A percentile compares a stretch with the other conserved stretches of the same genome.
Evolutionary conservation across 495 filamentous ascomycete species (phyloP).

Genomic region (Patellaria atrata): DNA sequence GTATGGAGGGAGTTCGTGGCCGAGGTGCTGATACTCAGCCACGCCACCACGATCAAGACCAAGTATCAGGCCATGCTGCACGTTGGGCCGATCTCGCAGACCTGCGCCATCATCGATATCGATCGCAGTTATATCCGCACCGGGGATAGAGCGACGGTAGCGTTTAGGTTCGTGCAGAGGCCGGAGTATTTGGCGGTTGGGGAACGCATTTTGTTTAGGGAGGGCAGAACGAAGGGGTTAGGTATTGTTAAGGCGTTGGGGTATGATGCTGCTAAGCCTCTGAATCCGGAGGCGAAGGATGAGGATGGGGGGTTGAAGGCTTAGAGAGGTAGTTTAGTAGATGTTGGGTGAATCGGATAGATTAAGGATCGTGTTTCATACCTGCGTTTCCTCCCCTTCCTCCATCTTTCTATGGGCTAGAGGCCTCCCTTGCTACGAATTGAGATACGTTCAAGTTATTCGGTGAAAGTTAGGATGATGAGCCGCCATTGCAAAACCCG

Average conservation of each 20-base stretch:
- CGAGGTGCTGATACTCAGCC: constrained; percentile 87
- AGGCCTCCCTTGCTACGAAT: too few relatives aligned
- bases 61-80: constrained; percentile 99
- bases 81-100: constrained; percentile 89
- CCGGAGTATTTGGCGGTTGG: constrained; percentile 85
- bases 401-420: too few relatives aligned
- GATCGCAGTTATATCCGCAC: constrained; percentile 92
- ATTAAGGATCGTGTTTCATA: too few relatives aligned
- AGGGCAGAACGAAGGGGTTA: constrained; percentile 87
- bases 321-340: too few relatives aligned
- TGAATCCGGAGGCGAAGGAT: constrained; percentile 33
- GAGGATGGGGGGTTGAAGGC: constrained; percentile 13
- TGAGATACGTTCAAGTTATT: too few relatives aligned
- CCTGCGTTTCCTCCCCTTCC: too few relatives aligned
- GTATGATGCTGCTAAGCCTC: constrained; percentile 54
- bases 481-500: too few relatives aligned
- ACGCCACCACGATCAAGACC: constrained; percentile 96
- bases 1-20: constrained; percentile 88
- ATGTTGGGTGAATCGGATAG: too few relatives aligned
- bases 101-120: constrained; percentile 93
- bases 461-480: too few relatives aligned
- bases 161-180: constrained; percentile 90
- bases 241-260: constrained; percentile 88
- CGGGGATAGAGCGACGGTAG: constrained; percentile 80
- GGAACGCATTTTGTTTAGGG: constrained; percentile 82